Percentiles rank a stretch among this genome's conserved stretches.
Conservation (phyloP, 2,329 filamentous ascomycete species). For the Dactylella cylindrospora region DNA sequence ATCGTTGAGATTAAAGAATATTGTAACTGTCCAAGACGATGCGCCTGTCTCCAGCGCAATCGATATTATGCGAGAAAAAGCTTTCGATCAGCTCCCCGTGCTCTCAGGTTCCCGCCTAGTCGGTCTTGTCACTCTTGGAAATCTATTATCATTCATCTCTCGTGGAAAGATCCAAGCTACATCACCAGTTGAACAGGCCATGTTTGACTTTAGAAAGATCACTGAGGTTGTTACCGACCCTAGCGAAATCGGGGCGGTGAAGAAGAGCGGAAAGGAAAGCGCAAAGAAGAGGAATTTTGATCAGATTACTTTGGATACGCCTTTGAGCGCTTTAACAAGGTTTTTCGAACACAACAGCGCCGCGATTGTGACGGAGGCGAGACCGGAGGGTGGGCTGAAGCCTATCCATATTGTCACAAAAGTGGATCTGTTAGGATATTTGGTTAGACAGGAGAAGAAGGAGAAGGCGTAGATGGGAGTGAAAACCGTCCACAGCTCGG, state of each 20-base stretch:
- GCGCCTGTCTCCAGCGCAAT: slow-evolving; percentile 82
- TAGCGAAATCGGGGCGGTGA: slow-evolving; percentile 60
- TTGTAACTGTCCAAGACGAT: slow-evolving; percentile 75
- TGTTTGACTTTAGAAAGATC: slow-evolving; percentile 92
- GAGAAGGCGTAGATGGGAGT: slow-evolving; percentile 30
- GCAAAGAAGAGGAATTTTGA: slow-evolving; percentile 72
- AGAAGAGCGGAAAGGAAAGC: slow-evolving; percentile 42
- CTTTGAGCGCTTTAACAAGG: slow-evolving; percentile 76
- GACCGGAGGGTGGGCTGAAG: slow-evolving; percentile 63
- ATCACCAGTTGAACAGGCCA: slow-evolving; percentile 78
- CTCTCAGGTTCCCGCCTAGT: slow-evolving; percentile 74
- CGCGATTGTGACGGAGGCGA: slow-evolving; percentile 83
- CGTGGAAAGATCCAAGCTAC: slow-evolving; percentile 73
- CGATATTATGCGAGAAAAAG: slow-evolving; percentile 97
- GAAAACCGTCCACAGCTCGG: not conserved
- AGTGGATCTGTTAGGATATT: slow-evolving; percentile 89
- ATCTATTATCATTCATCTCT: slow-evolving; percentile 87
- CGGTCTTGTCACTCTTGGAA: slow-evolving; percentile 90
- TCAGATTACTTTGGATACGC: slow-evolving; percentile 89
- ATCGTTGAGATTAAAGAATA: slow-evolving; percentile 84
- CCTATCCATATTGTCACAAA: slow-evolving; percentile 92
- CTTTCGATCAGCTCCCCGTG: slow-evolving; percentile 95
- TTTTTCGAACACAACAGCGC: slow-evolving; percentile 99
- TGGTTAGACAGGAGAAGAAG: slow-evolving; percentile 67
- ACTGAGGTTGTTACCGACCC: slow-evolving; percentile 90